Evolutionary conservation across 1,284 basidiomycete species (phyloP), one percentile per base, ranked within the genome.

Genomic region (Volvariella surrecta): DNA sequence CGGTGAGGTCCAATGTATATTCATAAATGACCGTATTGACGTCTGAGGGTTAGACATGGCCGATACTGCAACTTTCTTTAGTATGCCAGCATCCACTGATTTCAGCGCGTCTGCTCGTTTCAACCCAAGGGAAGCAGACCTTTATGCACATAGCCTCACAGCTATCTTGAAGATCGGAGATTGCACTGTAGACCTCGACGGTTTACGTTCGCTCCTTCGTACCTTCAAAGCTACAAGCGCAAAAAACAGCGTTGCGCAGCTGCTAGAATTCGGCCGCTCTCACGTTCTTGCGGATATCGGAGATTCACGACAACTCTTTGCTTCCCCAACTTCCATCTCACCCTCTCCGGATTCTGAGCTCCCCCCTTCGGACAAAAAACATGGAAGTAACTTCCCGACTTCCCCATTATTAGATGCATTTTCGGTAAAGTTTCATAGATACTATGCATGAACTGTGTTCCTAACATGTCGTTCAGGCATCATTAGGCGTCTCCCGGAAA

Each of bases 81-180:
- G 58, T 45, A 53, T 74, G 17, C 72, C 75, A 4, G 68, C 70
- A 7, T 54, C 61, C 1, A 65, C 77, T 32, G 59, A 65, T 41
- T 59, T 80, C 32, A 55, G 56, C 19, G 62, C 70, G 4, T 71
- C 71, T n/a, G 63, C 75, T 31, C 66, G 68, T 39, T 76, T 85
- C 49, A 74, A 73, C 56, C 79, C 82, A 1, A 70, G 70, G 48
- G 63, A 69, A 40, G 73, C 74, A 9, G 56, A 60, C n/a, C 54
- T 82, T 32, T 72, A 81, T 50, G 61, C 67, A 1, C 70, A 74
- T 44, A 79, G 77, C 39, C 55, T 83, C 32, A 64, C 69, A n/a
- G 59, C 64, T 9, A 62, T 61, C 3, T 54, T 82, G 37, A 62
- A 61, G 39, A 48, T 79, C 13, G 73, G 68, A 24, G 62, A 70